Evolutionary conservation across 1,284 basidiomycete species (phyloP), one percentile per base, ranked within the genome.

Genomic region (Inonotus obliquus): DNA sequence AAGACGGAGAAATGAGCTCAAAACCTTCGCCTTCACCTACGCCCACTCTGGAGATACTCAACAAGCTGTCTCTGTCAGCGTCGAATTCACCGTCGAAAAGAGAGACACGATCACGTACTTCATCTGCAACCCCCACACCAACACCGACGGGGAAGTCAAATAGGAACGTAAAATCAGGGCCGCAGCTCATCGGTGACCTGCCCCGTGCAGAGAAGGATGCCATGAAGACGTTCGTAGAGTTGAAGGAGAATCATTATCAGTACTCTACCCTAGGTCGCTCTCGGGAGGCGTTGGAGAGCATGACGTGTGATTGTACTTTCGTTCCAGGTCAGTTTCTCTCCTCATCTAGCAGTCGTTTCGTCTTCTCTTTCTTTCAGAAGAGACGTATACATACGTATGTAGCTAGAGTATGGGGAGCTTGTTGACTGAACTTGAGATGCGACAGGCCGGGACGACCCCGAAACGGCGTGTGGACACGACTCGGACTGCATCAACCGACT

Each of bases 401-500:
- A 44, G 41, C 9, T 44, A 44, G 41, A 44, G 41, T n/a, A 44
- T 21, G n/a, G 19, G 41, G 41, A 44, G 17, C 41, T 57, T 66
- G 54, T 64, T 69, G 60, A 66, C 61, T 41, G 62, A 66, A 52
- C 57, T 63, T 66, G 68, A n/a, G 17, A 21, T 14, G 4, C 19
- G 17, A 44, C 69, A 89, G 86, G 78, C 66, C 72, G 78, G 23
- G 85, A 91, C 68, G 78, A 81, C 64, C 77, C 77, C 13, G 78
- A 81, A 61, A 77, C 76, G 61, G 93, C 94, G 5, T 99, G 96
- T 74, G 93, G 94, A n/a, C 84, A 87, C 56, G 80, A 85, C 63
- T 93, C 93, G 23, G 92, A 95, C 74, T 99, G 97, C 74, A 98
- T 99, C 79, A 99, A 99, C 74, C 84, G 95, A 62, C 85, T 98